Percentiles rank a stretch among this genome's conserved stretches.
Evolutionary conservation across 192 early-diverging fungal species (phyloP).

Genomic region (Coemansia sp.): DNA sequence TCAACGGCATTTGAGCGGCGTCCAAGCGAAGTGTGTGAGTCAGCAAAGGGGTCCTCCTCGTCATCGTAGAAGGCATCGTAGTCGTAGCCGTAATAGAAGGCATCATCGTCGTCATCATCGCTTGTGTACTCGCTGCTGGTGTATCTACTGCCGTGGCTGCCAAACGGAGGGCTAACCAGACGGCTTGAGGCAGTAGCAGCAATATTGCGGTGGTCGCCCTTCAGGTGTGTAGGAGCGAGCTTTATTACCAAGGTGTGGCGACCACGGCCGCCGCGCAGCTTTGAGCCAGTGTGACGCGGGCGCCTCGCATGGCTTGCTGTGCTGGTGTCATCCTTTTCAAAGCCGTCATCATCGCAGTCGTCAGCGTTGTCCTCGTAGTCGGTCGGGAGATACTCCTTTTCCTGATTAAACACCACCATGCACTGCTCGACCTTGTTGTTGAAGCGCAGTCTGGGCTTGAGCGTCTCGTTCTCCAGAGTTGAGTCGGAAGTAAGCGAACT

Average conservation of each 20-base stretch:
- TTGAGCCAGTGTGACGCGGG: slow-evolving; percentile 5
- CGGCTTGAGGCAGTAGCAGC: slow-evolving; percentile 16
- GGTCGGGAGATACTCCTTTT: slow-evolving; percentile 51
- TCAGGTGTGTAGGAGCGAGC: slow-evolving; percentile 48
- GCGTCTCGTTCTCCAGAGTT: slow-evolving; percentile 36
- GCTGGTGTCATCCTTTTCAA: not conserved
- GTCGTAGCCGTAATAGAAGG: slow-evolving; percentile 12
- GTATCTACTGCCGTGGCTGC: not conserved
- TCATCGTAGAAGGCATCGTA: slow-evolving; percentile 29
- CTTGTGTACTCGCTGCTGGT: not conserved
- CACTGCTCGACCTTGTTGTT: slow-evolving; percentile 58
- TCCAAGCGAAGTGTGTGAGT: not conserved
- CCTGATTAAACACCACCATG: slow-evolving; percentile 55
- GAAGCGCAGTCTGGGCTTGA: slow-evolving; percentile 52
- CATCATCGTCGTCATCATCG: slow-evolving; percentile 13
- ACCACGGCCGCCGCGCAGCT: slow-evolving; percentile 13
- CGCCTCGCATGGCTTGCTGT: slow-evolving; percentile 1
- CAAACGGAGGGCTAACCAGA: not conserved
- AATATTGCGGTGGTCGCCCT: slow-evolving; percentile 49
- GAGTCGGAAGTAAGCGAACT: slow-evolving; percentile 46
- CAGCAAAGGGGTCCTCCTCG: slow-evolving; percentile 30
- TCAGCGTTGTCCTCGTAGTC: slow-evolving; percentile 42
- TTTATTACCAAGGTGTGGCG: slow-evolving; percentile 50
- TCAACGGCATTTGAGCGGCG: slow-evolving; percentile 9
- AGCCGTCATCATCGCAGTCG: slow-evolving; percentile 14